These are phyloP conservation scores for Fusarium ramigenum DNA, from an alignment of 2,329 filamentous ascomycete species.

Conservation along the genomic window DNA sequence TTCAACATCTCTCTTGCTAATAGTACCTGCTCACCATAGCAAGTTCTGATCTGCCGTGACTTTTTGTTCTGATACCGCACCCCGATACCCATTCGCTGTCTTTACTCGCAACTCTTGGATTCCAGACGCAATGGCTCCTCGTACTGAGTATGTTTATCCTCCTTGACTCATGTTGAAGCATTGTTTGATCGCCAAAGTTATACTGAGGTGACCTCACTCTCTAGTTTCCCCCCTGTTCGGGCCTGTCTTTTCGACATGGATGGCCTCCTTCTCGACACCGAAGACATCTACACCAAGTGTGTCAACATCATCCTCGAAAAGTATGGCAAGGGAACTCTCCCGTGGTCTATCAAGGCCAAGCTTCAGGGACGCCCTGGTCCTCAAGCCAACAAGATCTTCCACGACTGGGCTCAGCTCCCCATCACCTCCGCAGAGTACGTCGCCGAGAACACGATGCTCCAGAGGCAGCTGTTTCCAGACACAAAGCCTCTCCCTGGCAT, in stretches of 20 bases:
- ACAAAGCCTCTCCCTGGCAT: conserved; percentile 85
- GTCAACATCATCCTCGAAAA: conserved; percentile 83
- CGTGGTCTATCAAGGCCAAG: conserved; percentile 94
- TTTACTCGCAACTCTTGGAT: neutral
- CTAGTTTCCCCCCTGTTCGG: conserved; percentile 79
- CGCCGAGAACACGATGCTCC: conserved; percentile 67
- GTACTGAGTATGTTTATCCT: conserved; percentile 53
- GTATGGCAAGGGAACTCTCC: conserved; percentile 78
- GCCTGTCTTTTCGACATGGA: conserved; percentile 99
- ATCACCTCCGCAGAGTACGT: conserved; percentile 76
- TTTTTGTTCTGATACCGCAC: neutral
- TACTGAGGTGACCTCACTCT: conserved; percentile 16
- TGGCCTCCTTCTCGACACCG: conserved; percentile 91
- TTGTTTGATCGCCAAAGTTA: neutral
- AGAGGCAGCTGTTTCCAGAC: conserved; percentile 75
- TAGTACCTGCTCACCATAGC: neutral
- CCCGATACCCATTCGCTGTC: neutral
- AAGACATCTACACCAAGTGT: conserved; percentile 86
- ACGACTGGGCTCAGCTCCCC: conserved; percentile 86
- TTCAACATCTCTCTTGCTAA: neutral
- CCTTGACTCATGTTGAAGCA: neutral
- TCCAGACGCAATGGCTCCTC: conserved; percentile 51
- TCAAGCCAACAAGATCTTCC: conserved; percentile 64
- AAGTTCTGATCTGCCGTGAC: neutral
- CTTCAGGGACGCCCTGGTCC: conserved; percentile 70